Percentiles rank a stretch among this genome's conserved stretches.
Conservation (phyloP, 225 moss, liverwort and hornwort genomes). For the Straminergon stramineum region DNA sequence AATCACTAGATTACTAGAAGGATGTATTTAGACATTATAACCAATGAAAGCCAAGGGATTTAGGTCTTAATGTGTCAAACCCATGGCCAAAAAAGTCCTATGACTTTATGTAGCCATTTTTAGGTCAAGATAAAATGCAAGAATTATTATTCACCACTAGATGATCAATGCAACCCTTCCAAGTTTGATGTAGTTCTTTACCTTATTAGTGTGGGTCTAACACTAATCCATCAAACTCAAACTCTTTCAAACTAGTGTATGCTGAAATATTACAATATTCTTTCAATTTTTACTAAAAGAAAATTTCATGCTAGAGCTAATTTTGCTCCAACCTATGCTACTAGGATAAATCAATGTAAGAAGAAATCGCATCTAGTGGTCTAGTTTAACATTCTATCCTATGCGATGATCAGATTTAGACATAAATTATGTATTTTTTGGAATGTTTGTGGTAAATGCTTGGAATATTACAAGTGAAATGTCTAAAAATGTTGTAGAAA, state of each 20-base stretch:
- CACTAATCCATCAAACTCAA: background rate
- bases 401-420: too few species aligned
- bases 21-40: background rate
- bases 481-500: too few species aligned
- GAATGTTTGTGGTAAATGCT: too few species aligned
- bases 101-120: background rate
- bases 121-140: background rate
- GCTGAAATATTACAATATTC: background rate
- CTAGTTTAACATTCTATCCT: too few species aligned
- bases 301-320: background rate
- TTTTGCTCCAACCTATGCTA: background rate
- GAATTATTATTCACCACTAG: background rate
- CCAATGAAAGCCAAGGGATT: background rate
- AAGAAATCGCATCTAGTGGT: too few species aligned
- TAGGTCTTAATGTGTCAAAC: background rate
- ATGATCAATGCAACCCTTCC: background rate
- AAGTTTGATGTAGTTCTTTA: background rate
- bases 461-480: too few species aligned
- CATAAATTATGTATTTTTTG: too few species aligned
- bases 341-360: too few species aligned
- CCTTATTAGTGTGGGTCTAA: rapidly evolving
- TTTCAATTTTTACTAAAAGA: background rate
- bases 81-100: background rate
- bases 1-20: background rate
- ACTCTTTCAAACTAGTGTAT: background rate